Evolutionary conservation across 2,329 filamentous ascomycete genomes (phyloP), one percentile per base, ranked within the genome.

Genomic region (Paecilomyces formosus): DNA sequence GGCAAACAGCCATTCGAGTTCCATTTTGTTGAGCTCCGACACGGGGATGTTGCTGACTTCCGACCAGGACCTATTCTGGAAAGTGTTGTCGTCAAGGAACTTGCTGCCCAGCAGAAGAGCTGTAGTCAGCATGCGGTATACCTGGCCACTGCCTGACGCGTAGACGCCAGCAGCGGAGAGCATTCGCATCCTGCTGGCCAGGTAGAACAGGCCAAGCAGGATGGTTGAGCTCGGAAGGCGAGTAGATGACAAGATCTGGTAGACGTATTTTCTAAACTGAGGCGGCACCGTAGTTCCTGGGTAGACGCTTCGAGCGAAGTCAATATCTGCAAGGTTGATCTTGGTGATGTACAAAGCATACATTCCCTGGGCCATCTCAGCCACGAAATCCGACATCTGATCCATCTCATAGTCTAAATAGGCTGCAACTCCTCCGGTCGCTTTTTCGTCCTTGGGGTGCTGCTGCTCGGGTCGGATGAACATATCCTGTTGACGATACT

Each of bases 361-460:
- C 83, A 89, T 84, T 80, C 84, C 82, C 74, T 88, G 82, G 61
- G 92, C 86, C 86, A 93, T 95, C 72, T 96, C 90, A 62, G 90
- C 88, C 72, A 96, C 92, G 76, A 96, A 97, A 73, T 96, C 91
- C 63, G 91, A 88, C 92, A 96, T 97, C 74, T 89, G 82, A 72
- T 96, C 91, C 85, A 96, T 93, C 76, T 96, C 92, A 74, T 97
- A 97, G 80, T 96, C 92, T 76, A 97, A 85, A 78, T 95, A 89
- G 69, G 91, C 91, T 68, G 92, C 94, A 45, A 97, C 92, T 68
- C 92, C 92, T 72, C 92, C 92, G 57, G 84, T 84, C n/a, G 84
- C 77, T 72, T 86, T 87, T 65, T 87, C 85, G 66, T 87, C 84
- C 72, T 86, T 87, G 26, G 69, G 72, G 28, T 61, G 69, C 51